Evolutionary conservation across 2,329 filamentous ascomycete species (phyloP), one percentile per base, ranked within the genome.

Genomic region (Xylaria sp.): DNA sequence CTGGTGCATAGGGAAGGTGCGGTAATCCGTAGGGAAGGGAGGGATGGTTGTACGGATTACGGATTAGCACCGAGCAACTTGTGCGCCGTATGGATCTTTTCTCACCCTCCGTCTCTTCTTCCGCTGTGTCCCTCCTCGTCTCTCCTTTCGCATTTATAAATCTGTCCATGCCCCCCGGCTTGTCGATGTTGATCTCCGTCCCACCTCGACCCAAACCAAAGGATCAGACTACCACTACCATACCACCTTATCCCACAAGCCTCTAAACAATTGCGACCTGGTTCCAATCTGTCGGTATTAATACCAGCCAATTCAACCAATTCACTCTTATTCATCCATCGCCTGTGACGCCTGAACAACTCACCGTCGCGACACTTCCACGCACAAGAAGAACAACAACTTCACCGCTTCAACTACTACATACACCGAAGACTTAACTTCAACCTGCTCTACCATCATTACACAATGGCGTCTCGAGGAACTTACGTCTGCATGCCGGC

Each of bases 391-490:
- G 23, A 30, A 30, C 23, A 30, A 30, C 23, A 30, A 30, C 4
- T 30, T 30, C 23, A 30, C 23, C 23, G 23, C 23, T 30, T 30
- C 23, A 30, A 30, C 23, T 30, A 30, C 23, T 30, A 30, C 23
- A 30, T 30, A 30, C 23, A 30, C 23, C 23, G 23, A 30, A 30
- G 23, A 30, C 23, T 30, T 5, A 30, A 30, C 23, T 30, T 30
- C 23, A 30, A 30, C 23, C 5, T 30, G 23, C 23, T 30, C 23
- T 30, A 30, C 23, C 23, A 30, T 30, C 23, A 46, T 46, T 55
- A 42, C 51, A 60, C 46, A 18, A 73, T 72, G 70, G 70, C 71
- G 39, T 62, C 70, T 55, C 65, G 63, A 52, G 63, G 57, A 23
- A 58, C 57, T 9, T 71, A 67, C 53, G 65, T 65, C 23, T 66